Base-by-base conservation (phyloP, 2,329 filamentous ascomycete species). In the Paraphaeosphaeria minitans region DNA sequence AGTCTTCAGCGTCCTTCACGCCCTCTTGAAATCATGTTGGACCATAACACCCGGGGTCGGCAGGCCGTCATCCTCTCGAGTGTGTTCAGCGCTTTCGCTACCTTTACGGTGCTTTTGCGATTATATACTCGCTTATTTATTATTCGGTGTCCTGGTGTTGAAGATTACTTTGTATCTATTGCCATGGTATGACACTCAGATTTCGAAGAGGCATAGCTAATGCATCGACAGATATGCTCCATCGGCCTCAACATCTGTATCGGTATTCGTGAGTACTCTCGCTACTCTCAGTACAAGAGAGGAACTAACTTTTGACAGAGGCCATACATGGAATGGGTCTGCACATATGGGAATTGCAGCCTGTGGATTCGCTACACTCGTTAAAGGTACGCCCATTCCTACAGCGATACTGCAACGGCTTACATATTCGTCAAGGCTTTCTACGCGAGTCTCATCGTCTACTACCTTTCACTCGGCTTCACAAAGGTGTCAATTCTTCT, bases 401-500 rank as follows among this genome's bases (percentile, higher is more conserved):
- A 10, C 5, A 10, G 0, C 12, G n/a, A 8, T 19, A 7, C 9
- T n/a, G 47, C 19, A 53, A 63, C 60, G 41, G 66, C 24, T 3
- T 2, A 42, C 19, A 6, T 19, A 10, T 5, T 14, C 29, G 29
- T 21, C 13, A 43, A 75, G 72, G 61, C 72, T 22, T 75, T 75
- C 54, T 76, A 70, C 66, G 69, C 65, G 14, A 69, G 63, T 47
- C 62, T 75, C 10, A 72, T 75, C 21, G 63, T 71, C 3, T 76
- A 75, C 61, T 70, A 74, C 43, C 54, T 74, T 2, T 71, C 72
- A 2, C 67, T 76, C 16, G 68, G 70, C 8, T 55, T 75, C 37
- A 74, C 71, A 3, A 76, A 76, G 54, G 62, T 53, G 24, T 75
- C 73, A 0, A 71, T 77, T 27, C 64, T 77, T 7, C 54, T 76